Evolutionary conservation across 192 early-diverging fungal species (phyloP).

Genomic region (Phlyctochytrium planicorne): DNA sequence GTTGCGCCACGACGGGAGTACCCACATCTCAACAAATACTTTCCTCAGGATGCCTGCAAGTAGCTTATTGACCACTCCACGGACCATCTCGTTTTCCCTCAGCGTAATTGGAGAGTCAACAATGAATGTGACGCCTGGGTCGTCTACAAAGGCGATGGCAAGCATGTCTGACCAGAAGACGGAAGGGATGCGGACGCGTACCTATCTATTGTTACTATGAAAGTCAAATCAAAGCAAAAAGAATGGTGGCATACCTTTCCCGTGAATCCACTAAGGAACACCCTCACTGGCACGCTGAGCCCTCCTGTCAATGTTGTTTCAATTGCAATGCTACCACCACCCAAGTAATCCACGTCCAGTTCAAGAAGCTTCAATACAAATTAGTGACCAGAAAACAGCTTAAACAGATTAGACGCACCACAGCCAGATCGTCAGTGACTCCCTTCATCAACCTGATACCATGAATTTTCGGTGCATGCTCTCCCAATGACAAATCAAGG

Average conservation of each 20-base stretch:
- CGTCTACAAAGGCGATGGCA: constrained; percentile 50
- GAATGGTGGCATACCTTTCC: constrained; percentile 35
- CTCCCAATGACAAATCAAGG: constrained; percentile 45
- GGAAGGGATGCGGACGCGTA: constrained; percentile 47
- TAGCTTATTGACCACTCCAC: constrained; percentile 48
- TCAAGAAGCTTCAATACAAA: constrained; percentile 27
- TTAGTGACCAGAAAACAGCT: background rate
- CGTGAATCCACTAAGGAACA: constrained; percentile 36
- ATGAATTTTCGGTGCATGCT: constrained; percentile 42
- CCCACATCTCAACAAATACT: constrained; percentile 58
- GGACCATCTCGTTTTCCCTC: constrained; percentile 45
- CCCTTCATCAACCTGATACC: constrained; percentile 47
- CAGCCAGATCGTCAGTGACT: constrained; percentile 52
- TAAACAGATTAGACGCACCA: constrained; percentile 19
- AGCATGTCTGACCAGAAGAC: constrained; percentile 48
- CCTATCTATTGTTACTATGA: constrained; percentile 8
- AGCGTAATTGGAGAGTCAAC: constrained; percentile 52
- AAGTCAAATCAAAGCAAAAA: background rate
- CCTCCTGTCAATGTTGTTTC: constrained; percentile 43
- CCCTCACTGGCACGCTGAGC: constrained; percentile 43
- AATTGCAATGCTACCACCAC: constrained; percentile 50
- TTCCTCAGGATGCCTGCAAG: constrained; percentile 42
- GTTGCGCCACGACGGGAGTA: constrained; percentile 52
- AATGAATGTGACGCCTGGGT: constrained; percentile 51
- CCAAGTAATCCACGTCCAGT: constrained; percentile 46